phyloP scores from a whole-genome alignment of 768 basidiomycete species.

The Tricholomella constricta region DNA sequence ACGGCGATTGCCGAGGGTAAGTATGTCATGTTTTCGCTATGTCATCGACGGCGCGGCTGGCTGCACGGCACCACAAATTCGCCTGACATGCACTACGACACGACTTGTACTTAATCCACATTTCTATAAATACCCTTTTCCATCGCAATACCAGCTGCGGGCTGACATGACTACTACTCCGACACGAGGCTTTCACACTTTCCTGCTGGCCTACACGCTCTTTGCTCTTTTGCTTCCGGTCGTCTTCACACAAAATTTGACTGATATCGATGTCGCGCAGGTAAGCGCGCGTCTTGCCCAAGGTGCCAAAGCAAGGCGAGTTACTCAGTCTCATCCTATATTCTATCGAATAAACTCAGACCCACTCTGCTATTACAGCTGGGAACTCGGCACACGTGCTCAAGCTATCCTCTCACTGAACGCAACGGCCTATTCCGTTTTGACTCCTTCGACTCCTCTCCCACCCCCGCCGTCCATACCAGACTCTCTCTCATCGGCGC shows the following conservation, averaged over 20 bases:
- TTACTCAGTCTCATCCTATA: neutral
- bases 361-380: slow-evolving; percentile 31
- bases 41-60: no score
- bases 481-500: slow-evolving; percentile 30
- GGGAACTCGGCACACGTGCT: slow-evolving; percentile 59
- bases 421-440: slow-evolving; percentile 47
- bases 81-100: no score
- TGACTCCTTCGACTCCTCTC: slow-evolving; percentile 28
- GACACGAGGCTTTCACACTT: no score
- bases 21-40: no score
- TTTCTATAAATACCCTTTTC: no score
- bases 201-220: slow-evolving; percentile 1
- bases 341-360: neutral
- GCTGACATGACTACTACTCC: no score
- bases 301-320: slow-evolving; percentile 39
- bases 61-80: no score
- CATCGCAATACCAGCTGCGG: no score
- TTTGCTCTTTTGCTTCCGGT: slow-evolving; percentile 4
- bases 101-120: no score
- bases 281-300: slow-evolving; percentile 40
- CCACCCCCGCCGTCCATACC: slow-evolving; percentile 41
- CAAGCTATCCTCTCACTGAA: slow-evolving; percentile 50
- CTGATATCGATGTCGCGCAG: slow-evolving; percentile 31
- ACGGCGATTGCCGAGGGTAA: no score
- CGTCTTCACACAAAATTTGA: slow-evolving; percentile 30